Base-by-base conservation (phyloP, 306 rosid species). In the Vicia villosa region DNA sequence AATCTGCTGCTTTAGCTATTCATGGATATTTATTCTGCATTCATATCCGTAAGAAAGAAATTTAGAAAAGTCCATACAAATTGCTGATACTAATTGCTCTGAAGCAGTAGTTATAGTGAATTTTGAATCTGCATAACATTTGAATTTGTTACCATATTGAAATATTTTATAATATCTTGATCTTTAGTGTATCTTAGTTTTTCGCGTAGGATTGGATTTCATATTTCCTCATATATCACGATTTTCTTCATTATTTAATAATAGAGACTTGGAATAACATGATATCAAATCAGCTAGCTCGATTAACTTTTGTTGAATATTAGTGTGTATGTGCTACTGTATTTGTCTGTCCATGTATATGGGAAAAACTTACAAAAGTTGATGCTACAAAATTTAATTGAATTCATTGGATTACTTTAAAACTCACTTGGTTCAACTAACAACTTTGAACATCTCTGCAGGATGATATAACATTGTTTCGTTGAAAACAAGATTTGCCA, bases 391-490 rank as follows among this genome's bases (percentile, higher is more conserved):
- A 70, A 50, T 59, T 59, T 21, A 56, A 43, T 54, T 68, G 56
- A 22, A 24, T 60, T 72, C 26, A 10, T 47, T 45, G 28, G 15
- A 19, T 56, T 43, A 14, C 50, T 51, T 63, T 15, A 17, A 73
- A 34, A 49, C 49, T 60, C 20, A 50, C 38, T 5, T 36, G 37
- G 78, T 72, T 59, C 56, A 8, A 65, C 38, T 13, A 40, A 52
- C 38, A 36, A 66, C 36, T 76, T 59, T 52, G 61, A 55, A 14
- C 4, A 52, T 72, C 76, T 66, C 74, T 58, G 15, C 14, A 4
- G 54, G 42, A 6, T 60, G 11, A 36, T 60, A 16, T 34, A 3
- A 9, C 10, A 11, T n/a, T 49, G 30, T 36, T 76, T n/a, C 43
- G 5, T 42, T 45, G 70, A 64, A 46, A 17, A 38, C 42, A 0